Evolutionary conservation across 805 yeast species (phyloP), one percentile per base, ranked within the genome.

Genomic region (Starmerella scarabaei): DNA sequence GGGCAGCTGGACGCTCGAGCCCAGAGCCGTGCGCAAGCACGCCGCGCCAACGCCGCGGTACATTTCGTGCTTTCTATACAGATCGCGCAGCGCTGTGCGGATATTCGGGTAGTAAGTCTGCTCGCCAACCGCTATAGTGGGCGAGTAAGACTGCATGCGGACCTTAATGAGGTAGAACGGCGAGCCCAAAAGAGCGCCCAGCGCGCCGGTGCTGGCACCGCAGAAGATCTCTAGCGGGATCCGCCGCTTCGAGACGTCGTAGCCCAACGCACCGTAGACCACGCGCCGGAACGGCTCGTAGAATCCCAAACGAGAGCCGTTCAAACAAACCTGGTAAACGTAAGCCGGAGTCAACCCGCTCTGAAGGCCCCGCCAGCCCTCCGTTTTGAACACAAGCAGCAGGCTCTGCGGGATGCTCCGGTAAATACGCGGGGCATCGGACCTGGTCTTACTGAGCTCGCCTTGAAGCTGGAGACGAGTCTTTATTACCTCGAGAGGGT

Each of bases 391-490:
- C 42, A 88, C 82, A 11, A 77, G 70, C 0, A 58, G 69, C 48
- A 86, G 63, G 1, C 94, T 94, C 62, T 91, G 97, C 27, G 81
- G 50, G 9, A 94, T 86, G 53, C 91, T 88, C 50, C 70, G 79
- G 61, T 88, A 91, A 0, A 77, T 68, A 19, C 67, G 69, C 30
- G 69, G 63, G 4, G 63, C 67, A 24, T 67, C 58, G 14, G 59
- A 59, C 8, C 28, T 24, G 6, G 30, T 36, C 8, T 69, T 62
- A 12, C 77, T 67, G 37, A 88, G 67, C 62, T 91, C 97, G 44
- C 98, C 98, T 61, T 91, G 96, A 35, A 91, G 66, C 60, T 91
- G 98, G 93, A 88, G 81, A 63, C 97, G 54, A 7, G 94, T 91
- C 64, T 91, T 91, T 51, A 88, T 84, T 46, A 91, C 67, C 61